A percentile compares a stretch with the other conserved stretches of the same genome.
Conservation (phyloP, 2,329 filamentous ascomycete genomes). For the Ascochyta pisi region DNA sequence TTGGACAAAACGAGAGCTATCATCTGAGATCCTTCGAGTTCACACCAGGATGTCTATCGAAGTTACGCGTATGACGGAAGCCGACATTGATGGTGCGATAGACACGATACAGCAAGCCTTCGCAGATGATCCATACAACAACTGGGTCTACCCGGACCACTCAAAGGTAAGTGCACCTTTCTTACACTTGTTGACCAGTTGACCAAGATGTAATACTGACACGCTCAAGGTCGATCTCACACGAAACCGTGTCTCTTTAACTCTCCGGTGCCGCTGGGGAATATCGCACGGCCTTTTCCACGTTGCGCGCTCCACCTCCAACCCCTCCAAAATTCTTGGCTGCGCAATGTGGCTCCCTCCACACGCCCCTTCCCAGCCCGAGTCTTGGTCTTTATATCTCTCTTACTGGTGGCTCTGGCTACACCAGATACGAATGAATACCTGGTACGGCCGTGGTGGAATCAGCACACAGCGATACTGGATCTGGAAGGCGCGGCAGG, state of each 20-base stretch:
- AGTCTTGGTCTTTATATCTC: slow-evolving; percentile 68
- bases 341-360: slow-evolving; percentile 77
- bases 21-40: not conserved
- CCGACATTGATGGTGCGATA: slow-evolving; percentile 69
- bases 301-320: slow-evolving; percentile 67
- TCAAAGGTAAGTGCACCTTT: slow-evolving; percentile 54
- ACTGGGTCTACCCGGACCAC: slow-evolving; percentile 68
- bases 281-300: slow-evolving; percentile 74
- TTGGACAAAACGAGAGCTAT: not conserved
- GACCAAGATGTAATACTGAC: not conserved
- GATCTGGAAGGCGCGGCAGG: slow-evolving; percentile 74
- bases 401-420: slow-evolving; percentile 72
- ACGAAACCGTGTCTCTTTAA: slow-evolving; percentile 69
- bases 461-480: slow-evolving; percentile 72
- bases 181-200: not conserved
- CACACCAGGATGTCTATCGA: slow-evolving; percentile 54
- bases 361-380: slow-evolving; percentile 53
- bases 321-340: slow-evolving; percentile 64
- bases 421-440: slow-evolving; percentile 70
- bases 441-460: slow-evolving; percentile 72
- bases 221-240: slow-evolving; percentile 61
- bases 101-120: slow-evolving; percentile 72
- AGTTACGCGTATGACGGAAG: slow-evolving; percentile 62
- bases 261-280: slow-evolving; percentile 72
- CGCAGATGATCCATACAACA: slow-evolving; percentile 70